phyloP scores from a whole-genome alignment of 129 eudicot species.

The Kitagawia praeruptora region DNA sequence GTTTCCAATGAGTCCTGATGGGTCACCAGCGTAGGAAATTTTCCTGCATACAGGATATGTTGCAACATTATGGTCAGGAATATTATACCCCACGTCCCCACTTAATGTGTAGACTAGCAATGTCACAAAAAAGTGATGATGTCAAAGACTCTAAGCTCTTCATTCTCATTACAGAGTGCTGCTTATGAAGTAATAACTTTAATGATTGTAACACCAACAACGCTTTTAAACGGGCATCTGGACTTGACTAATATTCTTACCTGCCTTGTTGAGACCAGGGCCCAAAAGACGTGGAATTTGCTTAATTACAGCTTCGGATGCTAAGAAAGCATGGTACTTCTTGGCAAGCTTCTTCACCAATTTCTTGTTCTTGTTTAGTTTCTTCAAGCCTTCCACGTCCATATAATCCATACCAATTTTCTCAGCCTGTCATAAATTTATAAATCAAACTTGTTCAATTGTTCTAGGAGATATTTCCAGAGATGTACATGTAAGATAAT shows the following conservation, averaged over 20 bases:
- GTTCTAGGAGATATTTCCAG: background rate
- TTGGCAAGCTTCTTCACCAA: conserved; percentile 52
- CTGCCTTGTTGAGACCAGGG: conserved; percentile 56
- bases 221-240: background rate
- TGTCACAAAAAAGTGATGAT: background rate
- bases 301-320: conserved; percentile 51
- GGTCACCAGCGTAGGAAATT: conserved; percentile 56
- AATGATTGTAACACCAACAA: background rate
- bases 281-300: conserved; percentile 56
- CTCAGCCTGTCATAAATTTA: conserved; percentile 26
- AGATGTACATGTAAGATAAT: background rate
- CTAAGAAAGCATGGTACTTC: conserved; percentile 47
- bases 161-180: background rate
- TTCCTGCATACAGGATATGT: conserved; percentile 24
- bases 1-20: conserved; percentile 58
- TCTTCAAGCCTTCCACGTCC: conserved; percentile 51
- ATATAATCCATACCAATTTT: conserved; percentile 43
- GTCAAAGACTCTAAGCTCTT: background rate
- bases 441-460: background rate
- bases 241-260: conserved; percentile 15
- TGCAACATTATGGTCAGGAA: background rate
- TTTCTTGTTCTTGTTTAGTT: conserved; percentile 52
- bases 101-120: background rate
- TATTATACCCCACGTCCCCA: background rate
- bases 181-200: background rate